phyloP scores from a whole-genome alignment of 2,329 filamentous ascomycete genomes.

The Cyclaneusma minus region DNA sequence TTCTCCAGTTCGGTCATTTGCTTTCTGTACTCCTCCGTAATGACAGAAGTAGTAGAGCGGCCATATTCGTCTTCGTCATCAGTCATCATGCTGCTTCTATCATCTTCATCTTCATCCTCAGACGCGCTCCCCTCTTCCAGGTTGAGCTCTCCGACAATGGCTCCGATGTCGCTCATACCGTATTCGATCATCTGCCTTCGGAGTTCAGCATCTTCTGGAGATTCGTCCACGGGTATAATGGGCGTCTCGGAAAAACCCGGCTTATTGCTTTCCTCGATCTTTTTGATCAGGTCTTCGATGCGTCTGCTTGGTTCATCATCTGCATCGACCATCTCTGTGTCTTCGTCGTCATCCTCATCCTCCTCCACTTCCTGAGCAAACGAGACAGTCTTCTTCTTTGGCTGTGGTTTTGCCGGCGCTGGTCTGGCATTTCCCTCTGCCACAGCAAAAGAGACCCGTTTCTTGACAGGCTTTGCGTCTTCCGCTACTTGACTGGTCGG shows the following conservation, averaged over 20 bases:
- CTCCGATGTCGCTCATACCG: constrained; percentile 71
- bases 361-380: neutral
- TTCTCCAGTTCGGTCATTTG: constrained; percentile 79
- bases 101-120: constrained; percentile 37
- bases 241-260: constrained; percentile 21
- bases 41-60: constrained; percentile 47
- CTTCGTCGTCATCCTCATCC: constrained; percentile 20
- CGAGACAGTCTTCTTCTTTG: no score
- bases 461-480: constrained; percentile 22
- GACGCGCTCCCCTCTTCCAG: constrained; percentile 51
- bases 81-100: constrained; percentile 35
- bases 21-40: constrained; percentile 61
- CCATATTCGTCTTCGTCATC: constrained; percentile 57
- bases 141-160: constrained; percentile 83
- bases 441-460: constrained; percentile 50
- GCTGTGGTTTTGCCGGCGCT: no score
- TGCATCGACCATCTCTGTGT: constrained; percentile 30
- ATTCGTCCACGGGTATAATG: constrained; percentile 59
- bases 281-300: constrained; percentile 39
- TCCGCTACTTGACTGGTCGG: no score
- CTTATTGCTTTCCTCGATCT: constrained; percentile 37
- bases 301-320: constrained; percentile 12
- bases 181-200: constrained; percentile 86
- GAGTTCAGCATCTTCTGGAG: constrained; percentile 62
- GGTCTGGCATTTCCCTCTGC: no score